Percentiles rank a stretch among this genome's conserved stretches.
phyloP scores from a whole-genome alignment of 208 protist genomes.

The Trypanosoma lewisi region DNA sequence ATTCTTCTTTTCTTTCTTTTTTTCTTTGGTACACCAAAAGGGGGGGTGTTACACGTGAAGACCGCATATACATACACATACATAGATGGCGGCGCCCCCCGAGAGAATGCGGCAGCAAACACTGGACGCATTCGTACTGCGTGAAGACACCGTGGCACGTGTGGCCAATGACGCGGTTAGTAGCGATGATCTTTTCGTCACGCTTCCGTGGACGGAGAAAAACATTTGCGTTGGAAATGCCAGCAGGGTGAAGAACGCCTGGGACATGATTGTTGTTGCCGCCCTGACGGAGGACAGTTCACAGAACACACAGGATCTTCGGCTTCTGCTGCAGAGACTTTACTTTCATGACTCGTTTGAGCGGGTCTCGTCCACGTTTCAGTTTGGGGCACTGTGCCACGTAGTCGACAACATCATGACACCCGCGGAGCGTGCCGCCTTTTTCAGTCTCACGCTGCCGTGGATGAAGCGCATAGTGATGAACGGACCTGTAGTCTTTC shows the following conservation, averaged over 20 bases:
- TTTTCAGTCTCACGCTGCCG: conserved; percentile 52
- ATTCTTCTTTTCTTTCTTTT: too few species aligned
- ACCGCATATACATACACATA: too few species aligned
- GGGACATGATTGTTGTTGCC: conserved; percentile 29
- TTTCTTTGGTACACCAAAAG: too few species aligned
- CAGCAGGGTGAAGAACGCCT: conserved; percentile 18
- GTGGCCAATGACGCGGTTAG: not conserved
- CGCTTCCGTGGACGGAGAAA: conserved; percentile 39
- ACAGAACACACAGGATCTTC: conserved; percentile 20
- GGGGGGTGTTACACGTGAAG: too few species aligned
- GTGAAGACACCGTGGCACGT: not conserved
- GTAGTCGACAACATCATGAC: conserved; percentile 32
- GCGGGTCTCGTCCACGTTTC: conserved; percentile 3
- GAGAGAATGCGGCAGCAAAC: conserved; percentile 2
- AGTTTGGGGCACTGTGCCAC: conserved; percentile 27
- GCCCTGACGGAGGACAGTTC: conserved; percentile 23
- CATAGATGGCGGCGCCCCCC: not conserved
- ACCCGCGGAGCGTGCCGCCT: conserved; percentile 24
- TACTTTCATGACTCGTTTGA: conserved; percentile 19
- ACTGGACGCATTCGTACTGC: not conserved
- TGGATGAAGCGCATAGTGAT: conserved; percentile 52
- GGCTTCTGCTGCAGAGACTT: conserved; percentile 34
- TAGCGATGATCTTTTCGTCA: conserved; percentile 4
- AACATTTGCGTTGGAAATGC: conserved; percentile 14
- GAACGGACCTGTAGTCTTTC: conserved; percentile 21